phyloP scores from a whole-genome alignment of 1,284 basidiomycete genomes.

The Naganishia sp. region DNA sequence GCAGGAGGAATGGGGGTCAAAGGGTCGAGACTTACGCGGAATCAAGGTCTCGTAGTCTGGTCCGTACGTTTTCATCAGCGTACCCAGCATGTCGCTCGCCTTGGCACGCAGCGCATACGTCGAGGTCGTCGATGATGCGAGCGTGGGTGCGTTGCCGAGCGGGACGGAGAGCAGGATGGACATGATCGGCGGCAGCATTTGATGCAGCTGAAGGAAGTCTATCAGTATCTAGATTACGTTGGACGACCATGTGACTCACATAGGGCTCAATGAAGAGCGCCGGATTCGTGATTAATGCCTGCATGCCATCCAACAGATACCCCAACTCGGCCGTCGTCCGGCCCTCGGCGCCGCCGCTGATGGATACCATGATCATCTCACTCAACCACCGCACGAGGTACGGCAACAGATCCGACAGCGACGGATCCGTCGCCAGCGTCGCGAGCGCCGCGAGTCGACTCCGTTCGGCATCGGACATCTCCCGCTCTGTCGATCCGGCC shows the following conservation, averaged over 20 bases:
- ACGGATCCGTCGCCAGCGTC: slow-evolving; percentile 84
- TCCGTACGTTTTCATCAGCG: slow-evolving; percentile 60
- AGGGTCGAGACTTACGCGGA: slow-evolving; percentile 46
- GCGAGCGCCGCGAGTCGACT: slow-evolving; percentile 86
- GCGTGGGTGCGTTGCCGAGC: slow-evolving; percentile 55
- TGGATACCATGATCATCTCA: slow-evolving; percentile 70
- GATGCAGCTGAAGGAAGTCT: slow-evolving; percentile 69
- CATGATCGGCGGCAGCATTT: slow-evolving; percentile 88
- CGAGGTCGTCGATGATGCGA: slow-evolving; percentile 16
- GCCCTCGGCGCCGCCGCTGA: slow-evolving; percentile 57
- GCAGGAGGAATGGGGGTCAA: slow-evolving; percentile 61
- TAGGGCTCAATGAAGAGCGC: slow-evolving; percentile 96
- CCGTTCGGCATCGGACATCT: slow-evolving; percentile 49
- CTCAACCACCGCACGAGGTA: slow-evolving; percentile 94
- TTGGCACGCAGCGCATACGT: slow-evolving; percentile 64
- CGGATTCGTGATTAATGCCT: slow-evolving; percentile 77
- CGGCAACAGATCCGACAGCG: slow-evolving; percentile 88
- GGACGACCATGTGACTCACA: slow-evolving; percentile 59
- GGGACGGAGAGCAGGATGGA: slow-evolving; percentile 85
- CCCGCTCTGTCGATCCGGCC: neutral
- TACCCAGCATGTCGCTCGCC: slow-evolving; percentile 78
- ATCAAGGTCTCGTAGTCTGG: slow-evolving; percentile 58
- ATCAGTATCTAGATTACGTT: neutral
- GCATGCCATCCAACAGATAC: slow-evolving; percentile 76
- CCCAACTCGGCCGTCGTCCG: slow-evolving; percentile 68